Base-by-base conservation (phyloP, 257 asterid species). In the Apocynum venetum region DNA sequence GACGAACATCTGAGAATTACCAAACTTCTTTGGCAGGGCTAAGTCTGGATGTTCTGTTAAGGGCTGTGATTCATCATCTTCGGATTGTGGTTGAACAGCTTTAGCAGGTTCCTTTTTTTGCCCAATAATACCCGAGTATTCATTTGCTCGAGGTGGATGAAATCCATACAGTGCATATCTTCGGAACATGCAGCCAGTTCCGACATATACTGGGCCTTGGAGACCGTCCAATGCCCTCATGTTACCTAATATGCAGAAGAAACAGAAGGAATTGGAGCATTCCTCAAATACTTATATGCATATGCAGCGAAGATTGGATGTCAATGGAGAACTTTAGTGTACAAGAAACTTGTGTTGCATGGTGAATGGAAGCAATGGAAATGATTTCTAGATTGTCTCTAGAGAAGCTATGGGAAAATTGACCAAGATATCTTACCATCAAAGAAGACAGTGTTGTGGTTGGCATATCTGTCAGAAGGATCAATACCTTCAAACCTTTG, bases 151-250 rank as follows among this genome's bases (percentile, higher is more conserved):
- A 0, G 99, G 99, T 3, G 99, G 99, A 49, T 77, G 89, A 78
- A 89, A 93, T 4, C 99, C 97, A 3, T 93, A 93, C 3, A 93
- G 86, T 17, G 98, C 98, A 56, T 91, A 91, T 15, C 97, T 86
- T 78, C 99, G 74, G 83, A 95, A 93, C 97, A 93, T 87, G 85
- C 97, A 91, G 12, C 99, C 98, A 1, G 99, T 95, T 76, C 99
- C 99, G 1, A 95, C 99, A 47, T 93, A 95, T 6, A 95, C 94
- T 15, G 99, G 99, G 71, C 99, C 99, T 80, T 93, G 99, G 63
- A 95, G 91, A 69, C 98, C 99, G 78, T 95, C 99, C 78, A 95
- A 80, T 73, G 99, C 99, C 82, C 99, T 88, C 99, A 95, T 95
- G 79, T 95, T 95, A 48, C 98, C 98, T 93, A 82, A 48, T 17